Base-by-base conservation (phyloP, 768 basidiomycete species). In the Boletus rex-veris region DNA sequence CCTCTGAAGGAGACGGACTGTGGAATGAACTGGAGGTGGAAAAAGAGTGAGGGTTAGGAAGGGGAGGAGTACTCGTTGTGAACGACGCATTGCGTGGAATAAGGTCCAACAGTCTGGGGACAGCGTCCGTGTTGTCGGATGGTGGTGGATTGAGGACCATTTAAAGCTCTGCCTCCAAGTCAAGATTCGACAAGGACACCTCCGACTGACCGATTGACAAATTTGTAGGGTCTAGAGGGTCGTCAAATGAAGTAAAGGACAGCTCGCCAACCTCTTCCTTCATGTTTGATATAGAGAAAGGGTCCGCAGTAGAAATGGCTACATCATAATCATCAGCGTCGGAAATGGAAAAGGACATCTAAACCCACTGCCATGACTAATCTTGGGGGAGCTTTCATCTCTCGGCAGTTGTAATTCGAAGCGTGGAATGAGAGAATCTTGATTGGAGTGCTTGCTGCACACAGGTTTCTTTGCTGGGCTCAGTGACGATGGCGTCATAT, bases 401-500 rank as follows among this genome's bases (percentile, higher is more conserved):
- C 35, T 58, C 0, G 64, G 59, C 0, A 43, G 47, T 18, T 58
- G 64, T 14, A 66, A 42, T 14, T 62, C 69, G 31, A 76, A 73
- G 14, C 65, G 64, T 1, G 76, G 75, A 16, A 77, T 57, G 12
- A 73, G 68, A 10, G 60, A 63, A 50, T 74, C 72, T 19, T 48
- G 49, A 45, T 63, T 65, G 7, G 60, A 51, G 31, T 57, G 59
- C 28, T 64, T 63, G 16, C 43, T 52, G 5, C 43, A 51, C 31
- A 53, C 28, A 7, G 15, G 57, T 37, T 59, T 50, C 55, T 73
- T 76, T 16, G 73, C 66, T 2, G 78, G 79, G 16, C 76, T 79
- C 7, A 79, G 80, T 4, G 79, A 80, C 0, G 78, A 77, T 28
- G 80, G 79, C 12, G 79, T 68, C 70, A 75, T 74, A 31, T 67